Conservation (phyloP, 1,139 yeast genomes). For the Taphrina betulina region DNA sequence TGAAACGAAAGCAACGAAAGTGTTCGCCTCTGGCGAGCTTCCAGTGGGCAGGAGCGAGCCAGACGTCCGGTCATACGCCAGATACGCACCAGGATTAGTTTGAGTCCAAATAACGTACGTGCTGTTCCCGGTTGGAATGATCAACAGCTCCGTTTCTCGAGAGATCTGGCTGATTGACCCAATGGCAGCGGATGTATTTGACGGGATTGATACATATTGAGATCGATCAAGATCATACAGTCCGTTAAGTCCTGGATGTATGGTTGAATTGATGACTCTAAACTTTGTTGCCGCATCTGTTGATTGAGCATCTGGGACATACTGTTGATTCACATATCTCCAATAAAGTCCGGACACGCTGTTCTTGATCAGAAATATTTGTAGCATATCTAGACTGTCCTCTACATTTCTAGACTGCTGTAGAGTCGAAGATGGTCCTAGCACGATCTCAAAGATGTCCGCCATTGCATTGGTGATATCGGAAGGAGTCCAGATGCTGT, state of each 20-base stretch:
- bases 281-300: neutral
- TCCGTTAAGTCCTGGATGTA: slow-evolving; percentile 12
- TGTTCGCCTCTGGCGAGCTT: slow-evolving; percentile 2
- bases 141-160: slow-evolving; percentile 5
- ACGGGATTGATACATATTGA: slow-evolving; percentile 8
- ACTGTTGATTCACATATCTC: neutral
- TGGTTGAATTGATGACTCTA: neutral
- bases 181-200: slow-evolving; percentile 7
- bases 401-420: neutral
- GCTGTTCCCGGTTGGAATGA: slow-evolving; percentile 1
- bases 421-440: slow-evolving; percentile 3
- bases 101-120: slow-evolving; percentile 15
- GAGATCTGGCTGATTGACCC: neutral
- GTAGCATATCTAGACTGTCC: neutral
- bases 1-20: slow-evolving; percentile 1
- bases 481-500: slow-evolving; percentile 16
- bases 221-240: neutral
- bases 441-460: slow-evolving; percentile 12
- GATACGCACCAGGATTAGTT: slow-evolving; percentile 13
- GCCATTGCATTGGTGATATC: slow-evolving; percentile 2
- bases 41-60: slow-evolving; percentile 3
- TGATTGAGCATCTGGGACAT: neutral
- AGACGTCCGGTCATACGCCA: neutral
- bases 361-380: slow-evolving; percentile 1
- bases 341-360: neutral